Percentiles rank a stretch among this genome's conserved stretches.
These are phyloP conservation scores for Parietichytrium sp. DNA, from an alignment of 108 stramenopile genomes.

Conservation along the genomic window DNA sequence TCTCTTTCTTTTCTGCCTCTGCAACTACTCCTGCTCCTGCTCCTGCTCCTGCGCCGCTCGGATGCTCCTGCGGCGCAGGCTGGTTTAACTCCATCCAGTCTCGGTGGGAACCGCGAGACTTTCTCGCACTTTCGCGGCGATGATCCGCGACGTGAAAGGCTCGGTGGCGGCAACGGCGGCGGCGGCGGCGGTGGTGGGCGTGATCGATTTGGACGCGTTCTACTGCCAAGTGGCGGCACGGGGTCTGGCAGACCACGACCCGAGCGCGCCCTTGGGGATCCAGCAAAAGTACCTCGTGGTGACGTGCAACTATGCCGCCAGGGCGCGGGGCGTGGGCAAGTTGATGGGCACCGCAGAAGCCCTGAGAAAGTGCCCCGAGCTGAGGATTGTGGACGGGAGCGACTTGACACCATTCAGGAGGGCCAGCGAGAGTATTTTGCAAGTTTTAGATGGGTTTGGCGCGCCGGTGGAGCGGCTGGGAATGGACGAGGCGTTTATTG, in stretches of 20 bases:
- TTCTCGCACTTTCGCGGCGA: too few species aligned
- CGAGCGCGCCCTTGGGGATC: neutral
- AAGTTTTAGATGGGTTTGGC: neutral
- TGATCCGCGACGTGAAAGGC: too few species aligned
- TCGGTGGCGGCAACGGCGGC: neutral
- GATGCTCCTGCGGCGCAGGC: too few species aligned
- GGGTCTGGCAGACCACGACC: neutral
- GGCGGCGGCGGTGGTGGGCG: neutral
- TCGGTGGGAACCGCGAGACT: too few species aligned
- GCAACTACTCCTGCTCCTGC: too few species aligned
- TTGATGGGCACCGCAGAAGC: neutral
- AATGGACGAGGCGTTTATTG: conserved; percentile 34
- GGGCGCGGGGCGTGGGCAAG: neutral
- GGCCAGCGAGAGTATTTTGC: neutral
- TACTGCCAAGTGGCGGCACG: conserved; percentile 5
- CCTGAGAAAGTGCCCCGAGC: neutral
- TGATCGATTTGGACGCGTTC: conserved; percentile 11
- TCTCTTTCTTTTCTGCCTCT: too few species aligned
- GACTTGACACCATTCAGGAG: conserved; percentile 8
- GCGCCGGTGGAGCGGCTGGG: neutral
- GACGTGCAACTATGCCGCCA: conserved; percentile 36
- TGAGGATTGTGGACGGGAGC: neutral
- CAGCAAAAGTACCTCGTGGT: conserved; percentile 34
- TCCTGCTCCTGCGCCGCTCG: too few species aligned
- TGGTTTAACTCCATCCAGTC: too few species aligned